Base-by-base conservation (phyloP, 192 early-diverging fungal genomes). In the Coemansia reversa region DNA sequence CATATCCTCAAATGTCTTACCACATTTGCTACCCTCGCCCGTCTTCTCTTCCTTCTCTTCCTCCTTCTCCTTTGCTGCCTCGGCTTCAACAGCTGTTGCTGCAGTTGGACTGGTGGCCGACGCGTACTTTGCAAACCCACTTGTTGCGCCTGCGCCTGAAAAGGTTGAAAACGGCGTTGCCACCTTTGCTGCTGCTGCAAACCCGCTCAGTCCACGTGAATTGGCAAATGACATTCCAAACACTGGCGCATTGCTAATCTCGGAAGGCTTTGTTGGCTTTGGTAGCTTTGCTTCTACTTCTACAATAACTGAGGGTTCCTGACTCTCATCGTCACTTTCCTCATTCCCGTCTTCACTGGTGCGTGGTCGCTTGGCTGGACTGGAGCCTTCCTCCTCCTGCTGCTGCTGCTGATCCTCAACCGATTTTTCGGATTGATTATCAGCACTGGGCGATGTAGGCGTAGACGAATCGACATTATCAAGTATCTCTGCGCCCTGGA, bases 41-140 rank as follows among this genome's bases (percentile, higher is more conserved):
- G 12, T 23, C 14, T 42, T 9, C 20, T 29, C 9, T 19, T 59
- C 51, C 33, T 27, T 20, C 39, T 47, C 25, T 19, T 58, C 16
- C 16, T 53, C 19, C 9, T 7, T 35, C 27, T 57, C 33, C 51
- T 45, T 59, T 6, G 39, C 62, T 30, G 16, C 50, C 39, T 51
- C 54, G 14, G 47, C 35, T 18, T 51, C 50, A 9, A 16, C 22
- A 25, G 16, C 54, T 8, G 65, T 53, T 35, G 61, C 25, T 52
- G 68, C 30, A 14, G 23, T 51, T 50, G 39, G 39, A 14, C 39
- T 45, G 56, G 56, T 58, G 11, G 58, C 65, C 8, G 58, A 42
- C 24, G 76, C 78, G 60, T 81, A 75, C 35, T 72, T 65, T 33
- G 78, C 69, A 53, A 81, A 81, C 9, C 72, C 78, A n/a, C 69